Conservation (phyloP, 2,329 filamentous ascomycete genomes). For the Corynespora cassiicola region DNA sequence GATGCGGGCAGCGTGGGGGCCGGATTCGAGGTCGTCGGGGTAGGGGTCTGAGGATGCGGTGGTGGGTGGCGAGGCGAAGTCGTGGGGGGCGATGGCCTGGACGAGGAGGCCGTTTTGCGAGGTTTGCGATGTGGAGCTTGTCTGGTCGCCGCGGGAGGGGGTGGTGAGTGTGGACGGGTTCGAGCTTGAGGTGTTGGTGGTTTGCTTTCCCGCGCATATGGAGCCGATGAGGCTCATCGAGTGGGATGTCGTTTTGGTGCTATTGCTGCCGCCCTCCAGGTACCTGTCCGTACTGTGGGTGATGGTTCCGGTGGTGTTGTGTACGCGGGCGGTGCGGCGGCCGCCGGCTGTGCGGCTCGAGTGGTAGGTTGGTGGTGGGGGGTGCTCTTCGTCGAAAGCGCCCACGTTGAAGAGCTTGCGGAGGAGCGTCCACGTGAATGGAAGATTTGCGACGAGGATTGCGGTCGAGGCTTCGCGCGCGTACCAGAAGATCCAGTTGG, state of each 20-base stretch:
- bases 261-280: conserved; percentile 8
- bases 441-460: conserved; percentile 57
- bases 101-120: conserved; percentile 15
- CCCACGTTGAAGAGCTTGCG: conserved; percentile 54
- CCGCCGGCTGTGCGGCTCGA: conserved; percentile 32
- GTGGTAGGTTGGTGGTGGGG: conserved; percentile 39
- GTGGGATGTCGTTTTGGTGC: conserved; percentile 3
- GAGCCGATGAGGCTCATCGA: conserved; percentile 13
- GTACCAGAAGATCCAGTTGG: conserved; percentile 40
- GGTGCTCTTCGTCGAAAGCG: conserved; percentile 35
- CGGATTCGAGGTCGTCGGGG: conserved; percentile 18
- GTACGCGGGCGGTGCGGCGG: conserved; percentile 23
- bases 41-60: conserved; percentile 2
- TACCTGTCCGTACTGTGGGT: conserved; percentile 13
- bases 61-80: conserved; percentile 18
- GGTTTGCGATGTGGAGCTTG: conserved; percentile 16
- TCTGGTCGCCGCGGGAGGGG: too few species aligned
- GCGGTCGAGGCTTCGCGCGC: conserved; percentile 62
- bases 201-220: too few species aligned
- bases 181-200: too few species aligned
- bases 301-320: conserved; percentile 11
- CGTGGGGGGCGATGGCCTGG: conserved; percentile 15
- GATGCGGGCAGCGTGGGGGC: conserved; percentile 6
- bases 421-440: conserved; percentile 59
- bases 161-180: too few species aligned